Evolutionary conservation across 78 protist species (phyloP), one percentile per base, ranked within the genome.

Genomic region (Speleostelium caveatum): DNA sequence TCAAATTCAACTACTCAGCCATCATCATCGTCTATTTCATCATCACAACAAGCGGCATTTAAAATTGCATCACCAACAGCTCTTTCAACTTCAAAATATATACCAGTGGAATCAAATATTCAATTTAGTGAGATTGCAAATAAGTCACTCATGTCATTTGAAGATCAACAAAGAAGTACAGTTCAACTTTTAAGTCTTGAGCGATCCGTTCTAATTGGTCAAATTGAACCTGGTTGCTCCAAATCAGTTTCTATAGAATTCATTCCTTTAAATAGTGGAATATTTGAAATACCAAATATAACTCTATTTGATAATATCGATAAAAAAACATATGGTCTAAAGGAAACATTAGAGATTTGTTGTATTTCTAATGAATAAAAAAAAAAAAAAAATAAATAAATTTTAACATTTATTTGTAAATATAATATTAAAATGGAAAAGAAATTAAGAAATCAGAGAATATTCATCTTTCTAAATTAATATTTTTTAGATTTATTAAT

Each of bases 201-300:
- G 68, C 67, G 69, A 36, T 83, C 91, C 10, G 66, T 83, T 22
- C 53, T 63, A 42, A 63, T 83, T 59, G 91, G 91, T 30, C 55
- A 73, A 7, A 59, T 83, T 2, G 77, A 83, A 28, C 12, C 79
- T 6, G 69, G 69, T n/a, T 56, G 45, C 33, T 83, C 91, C 67
- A 63, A 63, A 26, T 45, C 71, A 26, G 62, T 62, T 3, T 69
- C 60, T 8, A 63, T 83, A 22, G 91, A 83, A 21, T 83, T 71
- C 59, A 42, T 83, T 39, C 78, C 91, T 42, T 30, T 83, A 32
- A 28, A 49, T 10, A 30, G 32, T n/a, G 91, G 91, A 17, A 69
- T 69, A 24, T 83, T 83, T 69, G 91, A 83, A 45, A 83, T 83
- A 17, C 79, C 51, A 60, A 59, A 83, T 45, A 83, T 83, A 6